phyloP scores from a whole-genome alignment of 768 basidiomycete genomes.

The Sporobolomyces pararoseus region DNA sequence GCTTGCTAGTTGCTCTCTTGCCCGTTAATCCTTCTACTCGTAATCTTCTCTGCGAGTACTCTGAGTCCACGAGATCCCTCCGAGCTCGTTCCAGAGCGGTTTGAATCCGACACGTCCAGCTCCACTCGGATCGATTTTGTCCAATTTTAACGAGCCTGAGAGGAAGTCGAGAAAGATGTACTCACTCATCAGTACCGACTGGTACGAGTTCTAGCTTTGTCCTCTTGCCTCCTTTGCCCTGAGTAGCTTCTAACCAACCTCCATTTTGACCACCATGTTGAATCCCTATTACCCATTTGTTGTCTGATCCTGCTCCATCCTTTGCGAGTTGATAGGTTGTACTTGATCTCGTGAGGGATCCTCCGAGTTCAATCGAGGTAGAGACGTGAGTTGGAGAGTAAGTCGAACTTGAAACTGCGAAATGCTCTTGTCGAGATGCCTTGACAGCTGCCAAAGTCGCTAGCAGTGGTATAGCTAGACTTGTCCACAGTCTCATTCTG shows the following conservation, averaged over 20 bases:
- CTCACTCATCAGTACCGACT: conserved; percentile 10
- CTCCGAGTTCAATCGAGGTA: conserved; percentile 82
- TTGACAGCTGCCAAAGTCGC: neutral
- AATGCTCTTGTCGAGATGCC: neutral
- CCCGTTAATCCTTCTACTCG: no score
- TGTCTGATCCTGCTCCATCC: conserved; percentile 54
- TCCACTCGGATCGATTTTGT: conserved; percentile 21
- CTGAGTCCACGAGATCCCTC: neutral
- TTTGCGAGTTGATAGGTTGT: conserved; percentile 83
- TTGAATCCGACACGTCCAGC: conserved; percentile 6
- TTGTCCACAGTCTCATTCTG: neutral
- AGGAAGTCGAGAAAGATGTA: neutral
- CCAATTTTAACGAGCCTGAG: neutral
- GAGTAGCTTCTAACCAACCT: conserved; percentile 33
- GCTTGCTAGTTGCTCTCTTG: no score
- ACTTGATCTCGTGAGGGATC: conserved; percentile 78
- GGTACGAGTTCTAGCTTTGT: neutral
- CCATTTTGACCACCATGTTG: conserved; percentile 28
- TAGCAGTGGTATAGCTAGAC: neutral
- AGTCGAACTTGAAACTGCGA: neutral
- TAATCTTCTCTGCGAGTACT: no score
- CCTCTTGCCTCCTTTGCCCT: conserved; percentile 3
- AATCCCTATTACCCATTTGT: conserved; percentile 45
- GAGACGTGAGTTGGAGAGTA: conserved; percentile 64
- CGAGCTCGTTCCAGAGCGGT: no score